A percentile compares a stretch with the other conserved stretches of the same genome.
Conservation (phyloP, 2,329 filamentous ascomycete species). For the Trematosphaeria pertusa region DNA sequence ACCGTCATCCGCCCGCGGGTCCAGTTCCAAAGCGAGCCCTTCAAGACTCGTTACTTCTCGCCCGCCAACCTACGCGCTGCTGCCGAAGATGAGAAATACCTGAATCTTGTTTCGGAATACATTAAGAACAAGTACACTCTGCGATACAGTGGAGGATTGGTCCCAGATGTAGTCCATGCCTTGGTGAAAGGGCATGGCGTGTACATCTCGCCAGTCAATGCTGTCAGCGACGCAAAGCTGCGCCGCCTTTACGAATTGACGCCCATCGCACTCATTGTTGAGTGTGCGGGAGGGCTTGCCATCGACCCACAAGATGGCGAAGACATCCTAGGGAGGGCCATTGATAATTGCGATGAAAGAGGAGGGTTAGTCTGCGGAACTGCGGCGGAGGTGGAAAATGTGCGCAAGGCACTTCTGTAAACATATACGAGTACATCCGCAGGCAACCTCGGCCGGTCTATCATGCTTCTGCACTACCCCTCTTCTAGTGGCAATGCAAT, state of each 20-base stretch:
- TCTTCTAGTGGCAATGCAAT: no score
- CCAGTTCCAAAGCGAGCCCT: conserved; percentile 47
- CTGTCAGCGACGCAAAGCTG: conserved; percentile 62
- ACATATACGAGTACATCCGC: no score
- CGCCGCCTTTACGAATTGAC: conserved; percentile 65
- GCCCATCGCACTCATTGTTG: conserved; percentile 66
- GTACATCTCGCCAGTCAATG: conserved; percentile 65
- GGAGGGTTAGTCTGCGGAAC: conserved; percentile 43
- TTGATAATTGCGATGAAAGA: conserved; percentile 40
- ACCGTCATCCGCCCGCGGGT: conserved; percentile 54
- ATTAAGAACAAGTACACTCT: conserved; percentile 64
- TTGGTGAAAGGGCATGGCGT: conserved; percentile 68
- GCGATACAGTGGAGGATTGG: conserved; percentile 66
- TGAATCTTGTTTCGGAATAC: conserved; percentile 57
- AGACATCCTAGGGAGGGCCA: conserved; percentile 24
- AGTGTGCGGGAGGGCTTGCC: conserved; percentile 65
- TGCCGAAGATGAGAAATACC: conserved; percentile 59
- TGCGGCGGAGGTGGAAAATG: conserved; percentile 35
- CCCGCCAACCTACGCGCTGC: conserved; percentile 68
- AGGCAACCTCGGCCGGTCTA: no score
- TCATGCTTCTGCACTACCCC: no score
- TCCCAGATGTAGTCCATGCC: conserved; percentile 67
- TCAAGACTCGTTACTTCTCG: conserved; percentile 65
- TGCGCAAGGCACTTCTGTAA: conserved; percentile 4
- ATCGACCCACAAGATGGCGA: conserved; percentile 55